These are phyloP conservation scores for Populus hybrid DNA, from an alignment of 441 rosid species.

Conservation along the genomic window DNA sequence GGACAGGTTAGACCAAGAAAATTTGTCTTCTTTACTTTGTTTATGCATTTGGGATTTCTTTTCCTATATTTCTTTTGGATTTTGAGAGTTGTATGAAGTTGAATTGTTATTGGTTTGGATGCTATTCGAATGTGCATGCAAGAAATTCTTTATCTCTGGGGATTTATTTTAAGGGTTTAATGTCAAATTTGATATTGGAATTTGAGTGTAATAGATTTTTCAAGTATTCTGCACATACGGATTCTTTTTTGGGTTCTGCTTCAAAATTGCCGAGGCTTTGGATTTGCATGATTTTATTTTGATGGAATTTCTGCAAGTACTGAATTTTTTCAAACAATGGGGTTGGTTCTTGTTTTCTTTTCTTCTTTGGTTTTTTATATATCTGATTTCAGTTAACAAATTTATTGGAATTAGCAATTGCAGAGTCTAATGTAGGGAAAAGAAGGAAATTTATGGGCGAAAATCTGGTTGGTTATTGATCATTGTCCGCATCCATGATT, in stretches of 20 bases:
- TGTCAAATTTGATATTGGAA: background rate
- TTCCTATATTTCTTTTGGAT: background rate
- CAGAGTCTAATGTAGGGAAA: background rate
- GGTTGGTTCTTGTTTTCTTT: background rate
- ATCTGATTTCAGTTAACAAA: background rate
- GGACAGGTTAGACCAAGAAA: constrained; percentile 56
- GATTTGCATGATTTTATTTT: background rate
- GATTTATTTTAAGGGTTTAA: background rate
- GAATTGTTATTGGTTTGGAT: background rate
- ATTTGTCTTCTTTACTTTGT: background rate
- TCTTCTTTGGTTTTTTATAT: background rate
- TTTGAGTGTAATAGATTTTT: background rate
- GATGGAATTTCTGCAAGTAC: constrained; percentile 5
- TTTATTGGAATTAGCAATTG: background rate
- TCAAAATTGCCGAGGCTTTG: background rate
- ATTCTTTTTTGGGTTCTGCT: background rate
- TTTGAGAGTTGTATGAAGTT: background rate
- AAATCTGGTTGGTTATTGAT: background rate
- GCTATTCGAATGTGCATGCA: background rate
- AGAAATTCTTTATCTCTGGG: background rate
- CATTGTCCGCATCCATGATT: background rate
- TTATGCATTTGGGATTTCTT: background rate
- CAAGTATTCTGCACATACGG: background rate
- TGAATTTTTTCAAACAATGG: background rate
- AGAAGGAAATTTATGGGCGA: background rate